A percentile compares a stretch with the other conserved stretches of the same genome.
Conservation (phyloP, 2,329 filamentous ascomycete species). For the Blumeria graminis region DNA sequence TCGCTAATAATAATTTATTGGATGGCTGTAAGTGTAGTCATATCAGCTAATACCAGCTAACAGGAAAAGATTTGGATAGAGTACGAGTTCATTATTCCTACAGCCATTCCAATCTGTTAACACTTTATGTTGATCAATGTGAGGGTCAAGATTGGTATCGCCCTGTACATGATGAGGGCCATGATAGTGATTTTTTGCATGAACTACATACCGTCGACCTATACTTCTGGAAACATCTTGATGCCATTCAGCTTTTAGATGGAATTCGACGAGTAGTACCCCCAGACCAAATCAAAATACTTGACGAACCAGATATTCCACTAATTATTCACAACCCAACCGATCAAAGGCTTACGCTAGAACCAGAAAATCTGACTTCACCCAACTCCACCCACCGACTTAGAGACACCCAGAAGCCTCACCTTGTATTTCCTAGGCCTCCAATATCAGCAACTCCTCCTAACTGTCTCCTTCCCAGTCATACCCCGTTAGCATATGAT, state of each 20-base stretch:
- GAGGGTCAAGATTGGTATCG: conserved; percentile 39
- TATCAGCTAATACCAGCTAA: not conserved
- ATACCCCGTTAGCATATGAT: conserved; percentile 49
- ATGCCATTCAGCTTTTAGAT: conserved; percentile 47
- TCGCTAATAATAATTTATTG: conserved; percentile 57
- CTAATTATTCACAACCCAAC: conserved; percentile 22
- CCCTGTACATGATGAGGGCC: conserved; percentile 44
- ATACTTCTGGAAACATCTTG: conserved; percentile 56
- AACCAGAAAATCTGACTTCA: conserved; percentile 47
- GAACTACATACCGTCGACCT: conserved; percentile 51
- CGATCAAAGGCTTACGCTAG: conserved; percentile 48
- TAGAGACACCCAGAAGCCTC: conserved; percentile 11
- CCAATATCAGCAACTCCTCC: conserved; percentile 16
- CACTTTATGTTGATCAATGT: conserved; percentile 32
- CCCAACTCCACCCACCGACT: conserved; percentile 27
- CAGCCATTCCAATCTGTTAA: conserved; percentile 48
- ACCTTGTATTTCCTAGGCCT: conserved; percentile 10
- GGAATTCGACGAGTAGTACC: conserved; percentile 41
- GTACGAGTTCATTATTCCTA: conserved; percentile 45
- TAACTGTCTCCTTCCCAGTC: conserved; percentile 19
- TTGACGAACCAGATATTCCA: conserved; percentile 32
- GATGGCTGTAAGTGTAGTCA: conserved; percentile 37
- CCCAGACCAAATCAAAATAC: conserved; percentile 32
- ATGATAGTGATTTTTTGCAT: conserved; percentile 60
- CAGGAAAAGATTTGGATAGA: conserved; percentile 35